phyloP scores from a whole-genome alignment of 495 filamentous ascomycete species.

The Antarctomyces pellizariae region DNA sequence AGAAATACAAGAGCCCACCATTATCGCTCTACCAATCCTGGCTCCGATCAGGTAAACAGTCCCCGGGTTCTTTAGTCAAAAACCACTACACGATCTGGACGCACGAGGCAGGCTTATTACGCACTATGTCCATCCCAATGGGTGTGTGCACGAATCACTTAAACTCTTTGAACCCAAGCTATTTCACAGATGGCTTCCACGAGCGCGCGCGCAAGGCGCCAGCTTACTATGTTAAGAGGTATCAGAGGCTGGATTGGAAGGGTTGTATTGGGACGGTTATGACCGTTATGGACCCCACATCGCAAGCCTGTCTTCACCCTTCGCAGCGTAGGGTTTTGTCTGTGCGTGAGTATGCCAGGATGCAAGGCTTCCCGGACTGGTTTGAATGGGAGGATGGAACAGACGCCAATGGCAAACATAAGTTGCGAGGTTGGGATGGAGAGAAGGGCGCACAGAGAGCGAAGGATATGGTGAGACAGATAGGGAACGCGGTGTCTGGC shows the following conservation, averaged over 20 bases:
- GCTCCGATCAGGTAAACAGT: not conserved
- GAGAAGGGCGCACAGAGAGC: too few species aligned
- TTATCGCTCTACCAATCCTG: slow-evolving; percentile 4
- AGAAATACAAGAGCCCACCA: slow-evolving; percentile 1
- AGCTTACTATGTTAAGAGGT: not conserved
- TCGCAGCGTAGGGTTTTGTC: slow-evolving; percentile 4
- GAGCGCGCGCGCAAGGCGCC: not conserved
- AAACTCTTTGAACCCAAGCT: not conserved
- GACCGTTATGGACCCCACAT: slow-evolving; percentile 1
- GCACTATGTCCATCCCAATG: too few species aligned
- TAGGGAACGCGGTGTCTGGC: slow-evolving; percentile 5
- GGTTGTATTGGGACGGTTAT: slow-evolving; percentile 1
- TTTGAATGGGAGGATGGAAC: slow-evolving; percentile 3
- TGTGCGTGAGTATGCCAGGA: slow-evolving; percentile 3
- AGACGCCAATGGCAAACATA: too few species aligned
- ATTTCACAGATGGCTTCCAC: not conserved
- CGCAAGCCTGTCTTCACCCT: slow-evolving; percentile 3
- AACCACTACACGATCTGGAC: not conserved
- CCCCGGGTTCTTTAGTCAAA: slow-evolving; percentile 2
- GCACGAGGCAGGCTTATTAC: slow-evolving; percentile 1
- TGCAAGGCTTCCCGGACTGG: slow-evolving; percentile 2
- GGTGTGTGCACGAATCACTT: slow-evolving; percentile 3
- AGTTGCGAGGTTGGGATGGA: too few species aligned
- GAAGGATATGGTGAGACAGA: slow-evolving; percentile 1
- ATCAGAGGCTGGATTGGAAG: slow-evolving; percentile 1